Conservation (phyloP, 345 rosid species). For the Ceriops decandra region DNA sequence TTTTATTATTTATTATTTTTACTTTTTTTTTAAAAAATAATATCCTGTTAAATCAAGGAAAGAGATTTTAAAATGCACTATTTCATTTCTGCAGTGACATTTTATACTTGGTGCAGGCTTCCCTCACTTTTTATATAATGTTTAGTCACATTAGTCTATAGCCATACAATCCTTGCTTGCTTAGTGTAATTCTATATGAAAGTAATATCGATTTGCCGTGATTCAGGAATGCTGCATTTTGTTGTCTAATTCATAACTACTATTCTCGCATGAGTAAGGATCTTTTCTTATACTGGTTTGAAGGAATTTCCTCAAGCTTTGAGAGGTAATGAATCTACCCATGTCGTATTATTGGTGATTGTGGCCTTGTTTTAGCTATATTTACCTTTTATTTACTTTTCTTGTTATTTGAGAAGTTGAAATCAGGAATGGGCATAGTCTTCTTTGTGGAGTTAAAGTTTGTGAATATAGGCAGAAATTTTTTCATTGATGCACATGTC, state of each 20-base stretch:
- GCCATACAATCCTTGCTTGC: background rate
- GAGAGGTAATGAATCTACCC: conserved; percentile 51
- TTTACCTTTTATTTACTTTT: background rate
- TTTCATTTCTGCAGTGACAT: too few species aligned
- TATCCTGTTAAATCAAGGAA: too few species aligned
- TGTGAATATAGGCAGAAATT: background rate
- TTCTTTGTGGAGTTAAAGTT: background rate
- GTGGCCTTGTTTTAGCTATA: background rate
- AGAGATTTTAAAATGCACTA: too few species aligned
- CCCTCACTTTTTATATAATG: background rate
- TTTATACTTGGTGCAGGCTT: background rate
- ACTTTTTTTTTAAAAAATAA: background rate
- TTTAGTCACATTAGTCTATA: background rate
- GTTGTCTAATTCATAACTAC: conserved; percentile 57
- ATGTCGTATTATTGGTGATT: too few species aligned
- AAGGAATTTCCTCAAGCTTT: conserved; percentile 66
- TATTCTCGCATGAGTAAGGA: conserved; percentile 52
- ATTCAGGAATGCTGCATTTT: conserved; percentile 79
- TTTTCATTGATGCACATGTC: background rate
- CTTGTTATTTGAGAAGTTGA: background rate
- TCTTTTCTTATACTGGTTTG: conserved; percentile 71
- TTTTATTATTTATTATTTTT: background rate
- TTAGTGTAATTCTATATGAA: background rate
- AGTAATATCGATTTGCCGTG: background rate
- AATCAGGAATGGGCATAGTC: background rate